A percentile compares a stretch with the other conserved stretches of the same genome.
Conservation (phyloP, 768 basidiomycete species). For the Phanerodontia chrysosporium region DNA sequence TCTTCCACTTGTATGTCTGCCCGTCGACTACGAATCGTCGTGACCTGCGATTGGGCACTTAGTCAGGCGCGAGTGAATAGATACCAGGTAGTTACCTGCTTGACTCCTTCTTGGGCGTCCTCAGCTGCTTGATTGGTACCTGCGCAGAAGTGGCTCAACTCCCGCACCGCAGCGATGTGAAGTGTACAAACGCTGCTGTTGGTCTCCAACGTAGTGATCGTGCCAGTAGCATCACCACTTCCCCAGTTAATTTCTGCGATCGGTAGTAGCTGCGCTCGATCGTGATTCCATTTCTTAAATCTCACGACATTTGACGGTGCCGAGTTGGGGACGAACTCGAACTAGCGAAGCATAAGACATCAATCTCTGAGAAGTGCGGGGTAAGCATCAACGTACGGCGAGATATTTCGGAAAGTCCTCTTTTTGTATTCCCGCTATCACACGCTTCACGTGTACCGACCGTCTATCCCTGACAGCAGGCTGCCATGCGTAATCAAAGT, state of each 20-base stretch:
- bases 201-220: too few relatives aligned
- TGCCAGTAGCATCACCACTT: neutral
- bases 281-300: too few relatives aligned
- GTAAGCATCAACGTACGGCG: neutral
- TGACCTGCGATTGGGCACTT: constrained; percentile 33
- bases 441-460: neutral
- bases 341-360: neutral
- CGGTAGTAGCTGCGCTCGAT: neutral
- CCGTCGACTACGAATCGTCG: constrained; percentile 48
- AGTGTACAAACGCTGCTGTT: too few relatives aligned
- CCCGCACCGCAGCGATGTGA: too few relatives aligned
- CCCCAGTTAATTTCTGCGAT: neutral
- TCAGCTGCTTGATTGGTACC: constrained; percentile 43
- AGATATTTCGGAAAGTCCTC: neutral
- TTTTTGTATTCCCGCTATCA: neutral
- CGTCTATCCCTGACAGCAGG: neutral
- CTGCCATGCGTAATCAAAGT: neutral
- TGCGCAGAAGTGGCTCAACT: constrained; percentile 17
- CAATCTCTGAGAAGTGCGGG: too few relatives aligned
- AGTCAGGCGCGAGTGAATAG: neutral
- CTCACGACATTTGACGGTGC: neutral
- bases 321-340: neutral
- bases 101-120: constrained; percentile 42
- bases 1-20: constrained; percentile 56
- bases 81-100: constrained; percentile 34